phyloP scores from a whole-genome alignment of 2,329 filamentous ascomycete genomes.

The Alternaria sp. region DNA sequence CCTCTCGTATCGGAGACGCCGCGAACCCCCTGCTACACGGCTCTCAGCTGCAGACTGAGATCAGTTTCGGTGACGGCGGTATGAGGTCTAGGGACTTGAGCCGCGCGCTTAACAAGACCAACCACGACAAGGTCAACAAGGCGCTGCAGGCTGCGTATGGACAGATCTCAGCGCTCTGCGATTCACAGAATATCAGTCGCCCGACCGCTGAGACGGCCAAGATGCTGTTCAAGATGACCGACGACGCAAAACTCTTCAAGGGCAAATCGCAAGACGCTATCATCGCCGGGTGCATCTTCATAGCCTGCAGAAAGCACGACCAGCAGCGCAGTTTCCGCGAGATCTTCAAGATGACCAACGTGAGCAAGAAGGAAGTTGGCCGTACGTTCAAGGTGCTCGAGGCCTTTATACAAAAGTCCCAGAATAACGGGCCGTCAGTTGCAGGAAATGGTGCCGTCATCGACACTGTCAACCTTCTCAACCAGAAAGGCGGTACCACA shows the following conservation, averaged over 20 bases:
- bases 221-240: constrained; percentile 92
- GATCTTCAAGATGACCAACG: constrained; percentile 90
- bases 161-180: constrained; percentile 86
- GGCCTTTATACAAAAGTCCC: constrained; percentile 78
- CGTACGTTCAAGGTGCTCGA: constrained; percentile 92
- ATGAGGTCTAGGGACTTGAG: constrained; percentile 76
- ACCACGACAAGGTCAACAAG: constrained; percentile 83
- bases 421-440: constrained; percentile 28
- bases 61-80: constrained; percentile 79
- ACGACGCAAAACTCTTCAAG: constrained; percentile 92
- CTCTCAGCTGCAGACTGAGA: constrained; percentile 85
- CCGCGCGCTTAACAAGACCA: constrained; percentile 81
- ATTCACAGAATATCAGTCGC: constrained; percentile 69
- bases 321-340: constrained; percentile 92
- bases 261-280: constrained; percentile 93
- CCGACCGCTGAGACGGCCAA: constrained; percentile 89
- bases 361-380: constrained; percentile 97
- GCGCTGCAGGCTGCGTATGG: constrained; percentile 81
- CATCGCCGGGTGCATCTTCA: constrained; percentile 96
- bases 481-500: constrained; percentile 63
- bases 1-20: constrained; percentile 95
- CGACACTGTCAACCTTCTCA: constrained; percentile 65
- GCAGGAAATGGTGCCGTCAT: constrained; percentile 51
- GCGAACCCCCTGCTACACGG: constrained; percentile 89
- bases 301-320: constrained; percentile 88